phyloP scores from a whole-genome alignment of 345 rosid species.

The Noccaea caerulescens region DNA sequence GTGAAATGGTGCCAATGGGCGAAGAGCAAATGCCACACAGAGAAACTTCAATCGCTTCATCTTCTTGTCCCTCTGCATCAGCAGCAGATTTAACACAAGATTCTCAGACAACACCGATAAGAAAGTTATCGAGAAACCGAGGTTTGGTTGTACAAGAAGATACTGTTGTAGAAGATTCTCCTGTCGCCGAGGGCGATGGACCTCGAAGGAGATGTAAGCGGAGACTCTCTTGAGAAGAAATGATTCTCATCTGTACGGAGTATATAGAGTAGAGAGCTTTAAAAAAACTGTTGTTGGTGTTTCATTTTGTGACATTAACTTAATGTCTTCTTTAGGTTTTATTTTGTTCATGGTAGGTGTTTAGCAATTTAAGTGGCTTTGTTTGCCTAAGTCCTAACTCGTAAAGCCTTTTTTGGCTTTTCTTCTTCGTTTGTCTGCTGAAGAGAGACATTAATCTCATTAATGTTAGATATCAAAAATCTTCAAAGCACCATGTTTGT shows the following conservation, averaged over 20 bases:
- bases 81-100: slow-evolving; percentile 45
- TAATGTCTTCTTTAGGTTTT: slow-evolving; percentile 26
- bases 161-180: slow-evolving; percentile 66
- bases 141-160: slow-evolving; percentile 79
- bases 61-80: slow-evolving; percentile 40
- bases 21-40: slow-evolving; percentile 82
- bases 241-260: slow-evolving; percentile 2
- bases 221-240: slow-evolving; percentile 48
- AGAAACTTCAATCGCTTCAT: slow-evolving; percentile 19
- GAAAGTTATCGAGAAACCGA: slow-evolving; percentile 74
- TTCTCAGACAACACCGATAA: slow-evolving; percentile 70
- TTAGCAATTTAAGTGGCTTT: not conserved
- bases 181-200: slow-evolving; percentile 47
- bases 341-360: slow-evolving; percentile 27
- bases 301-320: slow-evolving; percentile 29
- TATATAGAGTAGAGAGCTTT: slow-evolving; percentile 25
- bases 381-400: not conserved
- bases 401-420: not conserved
- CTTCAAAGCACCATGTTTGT: slow-evolving; percentile 1
- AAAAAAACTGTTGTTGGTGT: slow-evolving; percentile 2
- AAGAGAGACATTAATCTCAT: slow-evolving; percentile 12
- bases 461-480: slow-evolving; percentile 9
- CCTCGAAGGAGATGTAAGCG: slow-evolving; percentile 55
- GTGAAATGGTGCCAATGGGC: slow-evolving; percentile 53
- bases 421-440: slow-evolving; percentile 3